Evolutionary conservation across 768 basidiomycete species (phyloP).

Genomic region (Sistotremastrum niveocremeum): DNA sequence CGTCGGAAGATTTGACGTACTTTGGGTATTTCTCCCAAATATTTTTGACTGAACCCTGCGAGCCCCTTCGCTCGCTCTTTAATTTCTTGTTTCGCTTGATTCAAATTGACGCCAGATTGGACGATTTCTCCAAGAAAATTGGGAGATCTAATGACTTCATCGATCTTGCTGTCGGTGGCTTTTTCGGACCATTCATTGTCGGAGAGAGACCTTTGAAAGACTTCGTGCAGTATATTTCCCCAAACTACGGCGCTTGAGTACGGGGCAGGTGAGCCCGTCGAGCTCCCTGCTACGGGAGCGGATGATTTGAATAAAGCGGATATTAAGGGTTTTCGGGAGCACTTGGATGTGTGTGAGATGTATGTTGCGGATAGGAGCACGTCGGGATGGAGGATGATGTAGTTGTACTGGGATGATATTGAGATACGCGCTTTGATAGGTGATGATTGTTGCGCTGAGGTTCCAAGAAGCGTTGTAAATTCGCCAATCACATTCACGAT

Average conservation of each 20-base stretch:
- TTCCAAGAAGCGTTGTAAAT: constrained; percentile 14
- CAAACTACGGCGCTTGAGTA: constrained; percentile 62
- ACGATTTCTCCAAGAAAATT: constrained; percentile 48
- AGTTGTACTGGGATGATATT: constrained; percentile 49
- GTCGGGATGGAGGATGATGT: constrained; percentile 86
- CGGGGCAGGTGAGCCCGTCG: constrained; percentile 25
- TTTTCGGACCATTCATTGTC: constrained; percentile 46
- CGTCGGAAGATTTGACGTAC: too few relatives aligned
- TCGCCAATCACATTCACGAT: constrained; percentile 62
- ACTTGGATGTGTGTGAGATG: constrained; percentile 71
- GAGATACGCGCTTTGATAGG: constrained; percentile 32
- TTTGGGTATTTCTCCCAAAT: constrained; percentile 52
- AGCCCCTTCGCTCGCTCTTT: constrained; percentile 50
- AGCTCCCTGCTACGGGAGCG: constrained; percentile 12
- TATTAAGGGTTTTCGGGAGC: constrained; percentile 78
- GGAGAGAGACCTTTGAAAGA: constrained; percentile 69
- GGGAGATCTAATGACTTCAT: constrained; percentile 29
- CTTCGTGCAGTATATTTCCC: constrained; percentile 88
- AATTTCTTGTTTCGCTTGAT: constrained; percentile 55
- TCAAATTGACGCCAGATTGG: constrained; percentile 39
- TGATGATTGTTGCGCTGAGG: constrained; percentile 20
- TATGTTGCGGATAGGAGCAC: constrained; percentile 83
- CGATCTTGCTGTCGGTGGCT: constrained; percentile 49
- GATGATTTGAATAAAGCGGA: constrained; percentile 45
- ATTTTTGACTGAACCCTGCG: constrained; percentile 47